Evolutionary conservation across 345 rosid species (phyloP), one percentile per base, ranked within the genome.

Genomic region (Arabidopsis thaliana): DNA sequence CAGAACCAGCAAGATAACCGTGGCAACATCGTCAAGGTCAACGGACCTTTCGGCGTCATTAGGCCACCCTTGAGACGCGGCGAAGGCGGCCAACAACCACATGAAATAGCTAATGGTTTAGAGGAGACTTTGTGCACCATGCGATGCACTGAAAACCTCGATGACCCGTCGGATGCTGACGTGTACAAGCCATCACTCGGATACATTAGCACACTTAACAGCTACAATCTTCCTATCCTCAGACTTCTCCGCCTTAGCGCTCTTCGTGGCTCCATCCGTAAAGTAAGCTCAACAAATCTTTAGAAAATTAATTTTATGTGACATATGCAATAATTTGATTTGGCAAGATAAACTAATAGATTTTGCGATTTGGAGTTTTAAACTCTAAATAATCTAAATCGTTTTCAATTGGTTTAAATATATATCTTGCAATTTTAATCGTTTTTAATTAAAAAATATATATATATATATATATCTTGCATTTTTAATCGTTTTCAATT

Each of bases 121-220:
- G 91, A 87, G 65, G 93, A 91, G 80, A 89, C 91, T 14, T 6
- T 81, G 25, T 91, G 97, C 84, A 67, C 81, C 33, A 65, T 85
- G 84, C 75, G 85, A 65, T 64, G 83, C 22, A 74, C 41, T 14
- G 87, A 83, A 73, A 84, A 91, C 84, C 83, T 88, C 2, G 88
- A 78, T 7, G 74, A 86, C 50, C 90, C 86, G 0, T 61, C 84
- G 0, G 64, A 78, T 6, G 84, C 89, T 33, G 90, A 91, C 51
- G 23, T 83, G 10, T 87, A 78, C 82, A 61, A 71, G 48, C 90
- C 83, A 0, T 70, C 67, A 30, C 90, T 79, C 5, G 93, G 90
- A 11, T 83, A 73, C 70, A 58, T 86, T n/a, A 79, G 61, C 74
- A 77, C 81, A 50, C 73, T 88, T 73, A 82, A 86, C 53, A 82